These are phyloP conservation scores for Coemansia sp. DNA, from an alignment of 192 early-diverging fungal species.

Conservation along the genomic window DNA sequence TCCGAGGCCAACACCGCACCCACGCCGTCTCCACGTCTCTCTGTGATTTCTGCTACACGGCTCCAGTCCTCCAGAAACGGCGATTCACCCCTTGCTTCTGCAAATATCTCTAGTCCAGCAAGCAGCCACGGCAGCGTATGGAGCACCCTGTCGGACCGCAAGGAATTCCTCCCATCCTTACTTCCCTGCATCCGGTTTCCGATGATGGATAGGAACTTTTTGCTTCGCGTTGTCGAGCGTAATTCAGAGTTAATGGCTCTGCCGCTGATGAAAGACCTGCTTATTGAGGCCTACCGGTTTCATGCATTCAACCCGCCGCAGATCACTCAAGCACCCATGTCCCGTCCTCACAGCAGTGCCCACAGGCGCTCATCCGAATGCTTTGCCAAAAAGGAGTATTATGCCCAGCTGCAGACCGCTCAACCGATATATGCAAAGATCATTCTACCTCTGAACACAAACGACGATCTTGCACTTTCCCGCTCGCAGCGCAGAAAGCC, in stretches of 20 bases:
- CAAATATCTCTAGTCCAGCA: not conserved
- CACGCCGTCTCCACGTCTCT: slow-evolving; percentile 14
- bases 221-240: slow-evolving; percentile 44
- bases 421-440: slow-evolving; percentile 40
- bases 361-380: slow-evolving; percentile 21
- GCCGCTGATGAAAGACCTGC: slow-evolving; percentile 48
- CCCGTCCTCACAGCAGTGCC: not conserved
- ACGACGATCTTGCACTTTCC: slow-evolving; percentile 37
- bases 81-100: not conserved
- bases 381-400: slow-evolving; percentile 32
- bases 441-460: slow-evolving; percentile 36
- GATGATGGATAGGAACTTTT: slow-evolving; percentile 43
- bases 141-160: slow-evolving; percentile 29
- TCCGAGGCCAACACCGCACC: not conserved
- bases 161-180: slow-evolving; percentile 25
- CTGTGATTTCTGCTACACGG: slow-evolving; percentile 20
- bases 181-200: slow-evolving; percentile 47
- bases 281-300: slow-evolving; percentile 51
- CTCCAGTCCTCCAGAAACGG: slow-evolving; percentile 13
- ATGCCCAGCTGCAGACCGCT: slow-evolving; percentile 1
- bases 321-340: not conserved
- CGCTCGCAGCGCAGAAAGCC: slow-evolving; percentile 43
- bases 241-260: slow-evolving; percentile 42
- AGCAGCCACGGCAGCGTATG: slow-evolving; percentile 9
- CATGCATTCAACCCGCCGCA: slow-evolving; percentile 44